phyloP scores from a whole-genome alignment of 305 asterid species.

The Plantago lanceolata region DNA sequence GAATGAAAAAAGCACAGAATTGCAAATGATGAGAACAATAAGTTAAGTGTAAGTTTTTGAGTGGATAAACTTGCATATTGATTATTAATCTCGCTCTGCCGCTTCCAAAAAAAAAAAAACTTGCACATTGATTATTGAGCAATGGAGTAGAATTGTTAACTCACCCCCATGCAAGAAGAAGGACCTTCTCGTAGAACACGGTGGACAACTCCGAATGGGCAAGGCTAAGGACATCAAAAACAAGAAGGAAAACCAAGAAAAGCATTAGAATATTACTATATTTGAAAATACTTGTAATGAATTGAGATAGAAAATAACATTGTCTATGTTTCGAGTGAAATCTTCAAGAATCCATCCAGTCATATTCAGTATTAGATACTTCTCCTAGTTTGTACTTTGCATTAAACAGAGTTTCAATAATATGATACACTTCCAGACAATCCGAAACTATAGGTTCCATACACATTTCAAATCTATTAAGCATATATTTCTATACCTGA shows the following conservation, averaged over 20 bases:
- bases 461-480: conserved; percentile 17
- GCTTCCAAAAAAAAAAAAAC: too few species aligned
- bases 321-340: conserved; percentile 2
- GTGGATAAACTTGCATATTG: background rate
- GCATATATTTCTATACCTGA: conserved; percentile 47
- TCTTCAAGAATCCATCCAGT: conserved; percentile 10
- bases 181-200: conserved; percentile 94
- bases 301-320: background rate
- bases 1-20: conserved; percentile 81
- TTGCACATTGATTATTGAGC: conserved; percentile 2
- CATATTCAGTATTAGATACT: background rate
- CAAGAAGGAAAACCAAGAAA: background rate
- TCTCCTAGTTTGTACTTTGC: conserved; percentile 11
- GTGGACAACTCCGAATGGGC: conserved; percentile 90
- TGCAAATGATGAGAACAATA: conserved; percentile 4
- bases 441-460: conserved; percentile 10
- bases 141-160: conserved; percentile 26
- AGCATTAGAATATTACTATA: conserved; percentile 12
- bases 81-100: too few species aligned
- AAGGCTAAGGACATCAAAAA: conserved; percentile 54
- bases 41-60: background rate
- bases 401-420: conserved; percentile 14
- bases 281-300: background rate
- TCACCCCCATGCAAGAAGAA: conserved; percentile 95
- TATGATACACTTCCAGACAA: conserved; percentile 6